Base-by-base conservation (phyloP, 805 yeast genomes). In the Kuraishia piskuri region DNA sequence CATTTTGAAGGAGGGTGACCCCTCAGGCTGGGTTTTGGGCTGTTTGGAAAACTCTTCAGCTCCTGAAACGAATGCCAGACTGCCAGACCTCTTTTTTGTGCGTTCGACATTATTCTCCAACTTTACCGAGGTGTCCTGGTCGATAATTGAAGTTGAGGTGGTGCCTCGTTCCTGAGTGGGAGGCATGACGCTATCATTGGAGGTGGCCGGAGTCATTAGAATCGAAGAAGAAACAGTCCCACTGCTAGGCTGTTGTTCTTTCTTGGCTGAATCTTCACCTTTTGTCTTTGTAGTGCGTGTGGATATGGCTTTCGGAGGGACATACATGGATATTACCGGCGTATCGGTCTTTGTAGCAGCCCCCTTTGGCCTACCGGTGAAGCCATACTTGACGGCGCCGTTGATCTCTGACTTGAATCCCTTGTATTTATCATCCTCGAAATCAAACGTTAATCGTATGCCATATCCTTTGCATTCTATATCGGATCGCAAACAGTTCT, bases 391-490 rank as follows among this genome's bases (percentile, higher is more conserved):
- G 10, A 45, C 25, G 12, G 46, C 22, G 2, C 55, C 55, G 44
- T 50, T 50, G 21, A 50, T 45, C 23, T 40, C 49, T 22, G 50
- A 44, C 22, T 50, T 50, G 36, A 52, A 52, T 19, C 20, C 47
- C 19, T 45, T 48, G 37, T 31, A 46, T 14, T 37, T 54, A 3
- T 59, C 65, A 51, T 72, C 76, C 56, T 72, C 74, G 4, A 71
- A 74, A 54, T 72, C 76, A 53, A 76, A 76, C 8, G 70, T 63
- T 6, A 75, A 60, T 52, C 73, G 64, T 54, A 52, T 23, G 2
- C 68, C 73, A 59, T 76, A 76, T 65, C 73, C 51, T 1, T 77
- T 78, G 56, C 80, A 77, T 1, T 26, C 52, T 26, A 71, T 61
- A 1, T 71, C 71, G 3, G 68, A 63, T 26, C 66, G 67, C 3